phyloP scores from a whole-genome alignment of 257 asterid species.

The Nicotiana paniculata region DNA sequence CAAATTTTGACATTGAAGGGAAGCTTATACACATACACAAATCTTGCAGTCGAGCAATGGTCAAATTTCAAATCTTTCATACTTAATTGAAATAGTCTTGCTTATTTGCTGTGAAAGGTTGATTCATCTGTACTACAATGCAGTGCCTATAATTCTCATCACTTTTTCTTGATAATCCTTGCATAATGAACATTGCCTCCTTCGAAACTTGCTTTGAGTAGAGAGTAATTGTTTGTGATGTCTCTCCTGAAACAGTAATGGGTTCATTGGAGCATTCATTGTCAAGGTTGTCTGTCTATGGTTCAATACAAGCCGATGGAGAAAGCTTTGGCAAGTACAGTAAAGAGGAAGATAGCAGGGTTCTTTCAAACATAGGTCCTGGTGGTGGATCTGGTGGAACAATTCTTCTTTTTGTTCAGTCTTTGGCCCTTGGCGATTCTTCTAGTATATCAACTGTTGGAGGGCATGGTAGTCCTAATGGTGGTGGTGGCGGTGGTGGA shows the following conservation, averaged over 20 bases:
- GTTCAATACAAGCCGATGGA: constrained; percentile 74
- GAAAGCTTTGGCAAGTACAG: constrained; percentile 50
- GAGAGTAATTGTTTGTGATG: background rate
- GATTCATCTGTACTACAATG: background rate
- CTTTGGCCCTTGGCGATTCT: constrained; percentile 39
- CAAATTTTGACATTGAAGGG: background rate
- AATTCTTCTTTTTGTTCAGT: constrained; percentile 67
- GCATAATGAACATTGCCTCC: background rate
- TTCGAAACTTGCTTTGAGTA: background rate
- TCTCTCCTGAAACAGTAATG: constrained; percentile 53
- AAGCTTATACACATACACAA: background rate
- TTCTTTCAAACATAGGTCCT: constrained; percentile 43
- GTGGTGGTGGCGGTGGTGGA: constrained; percentile 98
- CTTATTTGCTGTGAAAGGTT: background rate
- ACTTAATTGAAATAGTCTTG: background rate
- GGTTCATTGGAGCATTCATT: constrained; percentile 77
- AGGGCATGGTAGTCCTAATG: constrained; percentile 71
- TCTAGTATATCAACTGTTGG: constrained; percentile 63
- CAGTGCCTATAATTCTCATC: background rate
- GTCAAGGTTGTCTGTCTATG: constrained; percentile 53
- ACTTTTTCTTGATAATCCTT: constrained; percentile 4
- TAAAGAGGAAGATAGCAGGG: constrained; percentile 25
- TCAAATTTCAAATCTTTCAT: background rate
- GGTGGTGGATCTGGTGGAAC: constrained; percentile 99
- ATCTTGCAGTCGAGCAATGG: background rate